A percentile compares a stretch with the other conserved stretches of the same genome.
These are phyloP conservation scores for Talaromyces albobiverticillius DNA, from an alignment of 2,329 filamentous ascomycete species.

Conservation along the genomic window DNA sequence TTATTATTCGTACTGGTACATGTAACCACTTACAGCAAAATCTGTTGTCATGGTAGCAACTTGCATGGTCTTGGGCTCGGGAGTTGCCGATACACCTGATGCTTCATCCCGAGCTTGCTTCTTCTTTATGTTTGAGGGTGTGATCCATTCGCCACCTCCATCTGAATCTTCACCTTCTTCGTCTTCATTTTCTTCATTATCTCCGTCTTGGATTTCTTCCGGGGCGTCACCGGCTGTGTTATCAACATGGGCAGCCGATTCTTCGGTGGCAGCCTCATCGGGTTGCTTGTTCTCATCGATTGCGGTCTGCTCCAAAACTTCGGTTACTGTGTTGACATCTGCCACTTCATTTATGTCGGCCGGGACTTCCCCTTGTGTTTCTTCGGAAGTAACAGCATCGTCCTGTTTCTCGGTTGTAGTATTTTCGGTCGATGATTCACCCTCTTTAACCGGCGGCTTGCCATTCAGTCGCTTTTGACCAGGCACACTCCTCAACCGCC, in stretches of 20 bases:
- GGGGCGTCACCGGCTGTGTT: not conserved
- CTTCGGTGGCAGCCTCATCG: conserved; percentile 12
- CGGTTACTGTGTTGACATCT: conserved; percentile 28
- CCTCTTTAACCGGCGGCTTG: conserved; percentile 53
- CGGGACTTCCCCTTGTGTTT: conserved; percentile 20
- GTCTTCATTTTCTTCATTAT: conserved; percentile 24
- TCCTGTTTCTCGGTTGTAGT: not conserved
- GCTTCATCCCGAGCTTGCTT: conserved; percentile 68
- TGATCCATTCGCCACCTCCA: conserved; percentile 76
- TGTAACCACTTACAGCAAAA: conserved; percentile 68
- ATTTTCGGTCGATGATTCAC: conserved; percentile 24
- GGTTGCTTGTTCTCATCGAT: conserved; percentile 28
- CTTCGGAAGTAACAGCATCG: not conserved
- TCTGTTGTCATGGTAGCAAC: conserved; percentile 92
- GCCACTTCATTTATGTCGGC: conserved; percentile 21
- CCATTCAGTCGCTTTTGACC: conserved; percentile 78
- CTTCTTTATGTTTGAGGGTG: conserved; percentile 84
- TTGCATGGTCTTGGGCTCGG: conserved; percentile 66
- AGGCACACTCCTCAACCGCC: conserved; percentile 74
- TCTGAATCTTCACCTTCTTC: conserved; percentile 36
- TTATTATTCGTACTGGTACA: not conserved
- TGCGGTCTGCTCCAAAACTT: conserved; percentile 25
- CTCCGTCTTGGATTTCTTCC: conserved; percentile 17
- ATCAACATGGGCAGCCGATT: conserved; percentile 16
- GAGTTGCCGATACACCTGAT: conserved; percentile 46